Evolutionary conservation across 192 early-diverging fungal species (phyloP).

Genomic region (Mortierella hygrophila): DNA sequence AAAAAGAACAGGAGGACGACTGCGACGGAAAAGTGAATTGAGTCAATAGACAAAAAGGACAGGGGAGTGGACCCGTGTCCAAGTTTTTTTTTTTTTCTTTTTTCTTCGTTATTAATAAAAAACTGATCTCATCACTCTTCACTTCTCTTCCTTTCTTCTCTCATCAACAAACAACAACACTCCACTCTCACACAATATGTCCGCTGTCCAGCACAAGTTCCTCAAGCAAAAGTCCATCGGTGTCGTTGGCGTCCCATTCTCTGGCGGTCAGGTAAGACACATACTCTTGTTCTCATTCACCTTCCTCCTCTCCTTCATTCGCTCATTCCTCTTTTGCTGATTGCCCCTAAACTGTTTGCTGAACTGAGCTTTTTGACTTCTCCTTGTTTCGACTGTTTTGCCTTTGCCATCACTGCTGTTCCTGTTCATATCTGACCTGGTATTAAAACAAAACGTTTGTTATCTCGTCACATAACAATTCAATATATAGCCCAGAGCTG

Average conservation of each 20-base stretch:
- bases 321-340: not conserved
- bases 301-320: not conserved
- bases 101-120: not conserved
- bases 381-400: not conserved
- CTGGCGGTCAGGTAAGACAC: constrained; percentile 67
- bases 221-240: constrained; percentile 75
- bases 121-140: not conserved
- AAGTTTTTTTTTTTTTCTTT: constrained; percentile 19
- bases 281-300: not conserved
- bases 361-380: not conserved
- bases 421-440: not conserved
- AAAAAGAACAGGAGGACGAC: not conserved
- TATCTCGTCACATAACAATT: too few relatives aligned
- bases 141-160: not conserved
- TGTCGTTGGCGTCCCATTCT: constrained; percentile 81
- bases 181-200: constrained; percentile 21
- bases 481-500: constrained; percentile 76
- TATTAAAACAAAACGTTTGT: not conserved
- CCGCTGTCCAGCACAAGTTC: constrained; percentile 63
- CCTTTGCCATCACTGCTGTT: not conserved
- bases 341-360: not conserved
- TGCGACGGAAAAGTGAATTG: too few relatives aligned
- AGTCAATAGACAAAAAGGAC: not conserved
- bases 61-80: constrained; percentile 13
- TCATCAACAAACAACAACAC: not conserved